Base-by-base conservation (phyloP, 352 stramenopile species). In the Elongisporangium undulatum region DNA sequence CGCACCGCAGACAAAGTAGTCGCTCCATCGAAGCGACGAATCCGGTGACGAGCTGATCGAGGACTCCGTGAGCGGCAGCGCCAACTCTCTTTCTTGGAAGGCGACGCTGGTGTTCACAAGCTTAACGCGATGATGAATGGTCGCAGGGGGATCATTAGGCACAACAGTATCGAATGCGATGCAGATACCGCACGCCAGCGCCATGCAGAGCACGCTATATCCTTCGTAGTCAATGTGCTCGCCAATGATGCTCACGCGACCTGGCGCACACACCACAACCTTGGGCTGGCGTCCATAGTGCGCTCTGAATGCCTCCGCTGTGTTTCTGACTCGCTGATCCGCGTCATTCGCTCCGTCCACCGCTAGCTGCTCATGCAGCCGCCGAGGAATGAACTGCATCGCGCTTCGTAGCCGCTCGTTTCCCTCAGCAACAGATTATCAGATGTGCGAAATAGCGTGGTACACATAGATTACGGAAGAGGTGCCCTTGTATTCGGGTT, bases 161-260 rank as follows among this genome's bases (percentile, higher is more conserved):
- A 19, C 13, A 26, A 41, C 48, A 5, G 49, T 50, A 20, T 34
- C 61, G 39, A 90, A 80, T 2, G 79, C 83, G 51, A 92, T 67
- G 22, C 66, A 75, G 22, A 91, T 71, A 29, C 72, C 75, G 54
- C 90, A 72, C 3, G 71, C 56, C 41, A 95, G 83, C 9, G 88
- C 88, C 77, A 92, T 92, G 55, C 85, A 86, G 20, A 96, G 61
- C 55, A 95, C 88, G 23, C 74, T 71, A 70, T 94, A 96, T 13
- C 81, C 79, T 65, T 95, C 79, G 64, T 96, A 96, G 73, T 95
- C 85, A 45, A 96, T 72, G 65, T 95, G 85, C 71, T 95, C 88
- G 3, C 88, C 88, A 29, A 96, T 93, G 53, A 96, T 71, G 58
- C 95, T 96, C 39, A 95, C 83, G 29, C 88, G 78, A 0, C 88